phyloP scores from a whole-genome alignment of 495 filamentous ascomycete species.

The Penicillium cataractarum region DNA sequence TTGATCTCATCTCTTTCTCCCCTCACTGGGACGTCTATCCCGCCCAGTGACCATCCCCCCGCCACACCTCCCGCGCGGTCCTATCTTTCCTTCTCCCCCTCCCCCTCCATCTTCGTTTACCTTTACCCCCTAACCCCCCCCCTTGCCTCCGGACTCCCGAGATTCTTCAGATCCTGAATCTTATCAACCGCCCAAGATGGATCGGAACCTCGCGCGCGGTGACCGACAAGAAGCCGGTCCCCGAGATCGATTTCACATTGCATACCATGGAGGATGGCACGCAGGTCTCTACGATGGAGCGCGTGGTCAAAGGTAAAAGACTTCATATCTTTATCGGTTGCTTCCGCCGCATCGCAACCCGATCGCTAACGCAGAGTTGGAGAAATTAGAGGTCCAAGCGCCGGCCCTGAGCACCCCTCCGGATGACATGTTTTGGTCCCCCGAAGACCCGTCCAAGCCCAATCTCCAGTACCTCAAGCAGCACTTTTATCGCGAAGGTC shows the following conservation, averaged over 20 bases:
- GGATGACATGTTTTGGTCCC: constrained; percentile 77
- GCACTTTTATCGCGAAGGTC: constrained; percentile 96
- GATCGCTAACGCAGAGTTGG: constrained; percentile 22
- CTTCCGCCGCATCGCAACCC: constrained; percentile 4
- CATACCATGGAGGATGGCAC: constrained; percentile 97
- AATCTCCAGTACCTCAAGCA: constrained; percentile 94
- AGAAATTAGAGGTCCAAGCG: constrained; percentile 82
- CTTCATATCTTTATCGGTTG: constrained; percentile 12
- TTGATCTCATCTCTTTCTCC: constrained; percentile 12
- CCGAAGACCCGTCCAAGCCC: constrained; percentile 83
- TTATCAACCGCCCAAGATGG: constrained; percentile 37
- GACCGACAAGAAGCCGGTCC: constrained; percentile 87
- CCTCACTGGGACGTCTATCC: constrained; percentile 22
- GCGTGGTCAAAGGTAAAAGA: constrained; percentile 92
- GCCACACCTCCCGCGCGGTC: constrained; percentile 28
- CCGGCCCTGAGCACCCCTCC: constrained; percentile 89
- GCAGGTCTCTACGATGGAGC: constrained; percentile 91
- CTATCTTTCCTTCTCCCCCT: constrained; percentile 12
- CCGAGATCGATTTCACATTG: constrained; percentile 97
- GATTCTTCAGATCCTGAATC: constrained; percentile 1
- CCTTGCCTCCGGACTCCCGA: constrained; percentile 26
- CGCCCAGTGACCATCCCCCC: constrained; percentile 17
- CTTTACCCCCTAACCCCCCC: constrained; percentile 17
- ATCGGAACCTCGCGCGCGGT: constrained; percentile 64
- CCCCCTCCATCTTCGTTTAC: constrained; percentile 7